Base-by-base conservation (phyloP, 2,329 filamentous ascomycete species). In the Colletotrichum sublineola region DNA sequence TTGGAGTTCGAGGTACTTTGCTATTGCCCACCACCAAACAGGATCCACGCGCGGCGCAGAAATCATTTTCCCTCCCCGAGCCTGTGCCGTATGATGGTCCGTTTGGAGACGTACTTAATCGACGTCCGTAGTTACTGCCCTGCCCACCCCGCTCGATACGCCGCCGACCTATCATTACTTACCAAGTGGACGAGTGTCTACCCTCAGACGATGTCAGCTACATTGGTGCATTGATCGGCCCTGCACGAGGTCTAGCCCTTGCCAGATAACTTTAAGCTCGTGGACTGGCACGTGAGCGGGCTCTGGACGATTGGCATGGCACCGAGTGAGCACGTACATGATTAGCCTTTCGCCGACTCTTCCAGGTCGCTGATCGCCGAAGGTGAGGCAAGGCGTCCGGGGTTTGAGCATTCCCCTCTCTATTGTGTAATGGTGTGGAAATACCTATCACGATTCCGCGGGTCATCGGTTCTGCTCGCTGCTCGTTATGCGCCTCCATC, bases 91-190 rank as follows among this genome's bases (percentile, higher is more conserved):
- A 31, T 29, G 50, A 63, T 68, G 31, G 48, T 11, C 36, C 31
- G 24, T 53, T 33, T 63, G 66, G 50, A 55, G 48, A 56, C 50
- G 57, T 38, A 63, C 60, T 63, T 40, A 42, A 68, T 57, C 60
- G 50, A 40, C 66, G 18, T 42, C 60, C 18, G 18, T 64, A 42
- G 46, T 57, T 68, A 31, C 50, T 18, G 24, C 7, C 12, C 12
- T 33, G 57, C 58, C 58, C 58, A 64, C 66, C 58, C 58, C 66
- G 38, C 48, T 7, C 50, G 50, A 31, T 18, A 15, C 24, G 24
- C 50, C 24, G 46, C 18, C 18, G 36, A 38, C 55, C 11, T 55
- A 33, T 7, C 14, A 31, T 33, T 18, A 33, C 29, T 31, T 20
- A 14, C 46, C 20, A 9, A 53, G 24, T 52, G 50, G 24, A 18